These are phyloP conservation scores for Globisporangium mamillatum DNA, from an alignment of 352 stramenopile genomes.

Conservation along the genomic window DNA sequence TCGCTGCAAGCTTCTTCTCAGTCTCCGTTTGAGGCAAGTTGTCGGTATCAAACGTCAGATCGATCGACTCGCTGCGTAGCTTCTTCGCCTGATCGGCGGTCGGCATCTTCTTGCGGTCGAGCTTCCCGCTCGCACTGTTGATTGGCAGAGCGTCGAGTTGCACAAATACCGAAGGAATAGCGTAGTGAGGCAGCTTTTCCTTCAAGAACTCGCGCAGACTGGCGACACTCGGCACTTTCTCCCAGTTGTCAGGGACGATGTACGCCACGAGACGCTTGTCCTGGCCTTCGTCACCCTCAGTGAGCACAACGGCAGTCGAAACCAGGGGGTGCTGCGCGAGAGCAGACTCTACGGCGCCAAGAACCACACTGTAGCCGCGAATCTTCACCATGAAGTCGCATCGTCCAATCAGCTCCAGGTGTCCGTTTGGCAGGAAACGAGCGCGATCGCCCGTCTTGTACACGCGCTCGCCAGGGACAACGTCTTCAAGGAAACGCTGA, in stretches of 20 bases:
- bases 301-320: slow-evolving; percentile 89
- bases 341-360: slow-evolving; percentile 89
- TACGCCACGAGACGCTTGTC: slow-evolving; percentile 93
- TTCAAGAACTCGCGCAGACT: slow-evolving; percentile 69
- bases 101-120: slow-evolving; percentile 87
- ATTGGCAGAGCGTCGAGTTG: slow-evolving; percentile 84
- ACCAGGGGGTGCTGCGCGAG: slow-evolving; percentile 84
- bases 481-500: slow-evolving; percentile 73
- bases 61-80: slow-evolving; percentile 73
- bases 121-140: slow-evolving; percentile 84
- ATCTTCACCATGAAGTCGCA: slow-evolving; percentile 97
- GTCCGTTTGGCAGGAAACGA: slow-evolving; percentile 86
- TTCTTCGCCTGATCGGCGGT: slow-evolving; percentile 64
- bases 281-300: slow-evolving; percentile 76
- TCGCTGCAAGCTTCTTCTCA: slow-evolving; percentile 52
- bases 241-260: slow-evolving; percentile 78
- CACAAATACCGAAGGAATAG: slow-evolving; percentile 79
- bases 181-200: slow-evolving; percentile 78
- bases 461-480: slow-evolving; percentile 67
- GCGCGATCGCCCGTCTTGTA: slow-evolving; percentile 93
- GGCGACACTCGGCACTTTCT: slow-evolving; percentile 56
- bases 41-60: slow-evolving; percentile 44
- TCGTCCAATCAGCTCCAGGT: slow-evolving; percentile 91
- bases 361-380: slow-evolving; percentile 92
- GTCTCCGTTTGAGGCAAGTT: slow-evolving; percentile 54